Evolutionary conservation across 2,329 filamentous ascomycete species (phyloP).

Genomic region (Ceratocystiopsis brevicomis): DNA sequence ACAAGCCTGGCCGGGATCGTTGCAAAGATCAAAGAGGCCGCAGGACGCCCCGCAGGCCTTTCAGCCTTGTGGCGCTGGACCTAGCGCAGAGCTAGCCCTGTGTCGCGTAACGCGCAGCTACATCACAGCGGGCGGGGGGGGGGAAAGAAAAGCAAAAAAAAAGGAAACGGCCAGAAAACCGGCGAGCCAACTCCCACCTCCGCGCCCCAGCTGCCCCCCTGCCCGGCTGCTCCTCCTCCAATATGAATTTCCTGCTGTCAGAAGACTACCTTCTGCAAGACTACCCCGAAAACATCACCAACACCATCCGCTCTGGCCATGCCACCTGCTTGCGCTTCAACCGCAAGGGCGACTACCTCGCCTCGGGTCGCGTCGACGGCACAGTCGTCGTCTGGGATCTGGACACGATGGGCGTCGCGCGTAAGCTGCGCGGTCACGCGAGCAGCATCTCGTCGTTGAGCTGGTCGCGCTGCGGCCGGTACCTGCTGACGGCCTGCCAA

Average conservation of each 20-base stretch:
- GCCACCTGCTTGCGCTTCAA: conserved; percentile 66
- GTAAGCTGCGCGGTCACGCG: conserved; percentile 84
- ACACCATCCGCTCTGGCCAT: conserved; percentile 59
- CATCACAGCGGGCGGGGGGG: no score
- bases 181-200: no score
- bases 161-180: no score
- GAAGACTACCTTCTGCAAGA: conserved; percentile 52
- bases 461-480: conserved; percentile 84
- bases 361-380: conserved; percentile 83
- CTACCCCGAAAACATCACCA: conserved; percentile 77
- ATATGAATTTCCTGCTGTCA: conserved; percentile 40
- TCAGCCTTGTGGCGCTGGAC: not conserved
- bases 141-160: no score
- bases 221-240: no score
- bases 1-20: not conserved
- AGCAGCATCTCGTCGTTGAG: conserved; percentile 86
- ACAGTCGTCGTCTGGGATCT: conserved; percentile 93
- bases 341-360: conserved; percentile 82
- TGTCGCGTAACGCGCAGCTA: no score
- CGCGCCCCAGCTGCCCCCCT: no score
- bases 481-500: conserved; percentile 79
- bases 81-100: no score
- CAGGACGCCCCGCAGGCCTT: not conserved
- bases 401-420: conserved; percentile 89
- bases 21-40: not conserved